phyloP scores from a whole-genome alignment of 2,329 filamentous ascomycete species.

The Botrytis medusae region DNA sequence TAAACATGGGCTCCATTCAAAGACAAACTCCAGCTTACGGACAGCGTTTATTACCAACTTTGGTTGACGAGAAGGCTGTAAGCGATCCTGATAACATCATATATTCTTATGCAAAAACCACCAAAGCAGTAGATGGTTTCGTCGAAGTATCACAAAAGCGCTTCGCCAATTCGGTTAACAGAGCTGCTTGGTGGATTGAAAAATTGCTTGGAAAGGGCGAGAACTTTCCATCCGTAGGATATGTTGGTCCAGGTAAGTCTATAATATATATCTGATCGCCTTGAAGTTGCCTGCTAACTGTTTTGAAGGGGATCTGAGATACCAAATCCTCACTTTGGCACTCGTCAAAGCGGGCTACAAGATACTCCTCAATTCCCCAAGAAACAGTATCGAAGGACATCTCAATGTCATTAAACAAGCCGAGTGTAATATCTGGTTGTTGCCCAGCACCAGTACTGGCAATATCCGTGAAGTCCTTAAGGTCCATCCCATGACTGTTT shows the following conservation, averaged over 20 bases:
- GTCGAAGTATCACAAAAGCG: slow-evolving; percentile 24
- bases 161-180: slow-evolving; percentile 29
- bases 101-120: slow-evolving; percentile 16
- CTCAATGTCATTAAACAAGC: slow-evolving; percentile 19
- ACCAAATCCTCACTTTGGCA: slow-evolving; percentile 18
- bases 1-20: slow-evolving; percentile 13
- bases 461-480: slow-evolving; percentile 13
- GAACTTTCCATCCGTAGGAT: slow-evolving; percentile 21
- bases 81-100: slow-evolving; percentile 8
- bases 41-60: slow-evolving; percentile 13
- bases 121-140: slow-evolving; percentile 22
- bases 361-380: slow-evolving; percentile 15
- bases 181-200: slow-evolving; percentile 27
- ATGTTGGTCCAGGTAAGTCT: slow-evolving; percentile 20
- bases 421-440: slow-evolving; percentile 16
- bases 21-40: slow-evolving; percentile 14
- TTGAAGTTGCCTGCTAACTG: neutral
- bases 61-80: slow-evolving; percentile 16
- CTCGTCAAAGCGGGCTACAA: slow-evolving; percentile 17
- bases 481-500: slow-evolving; percentile 3
- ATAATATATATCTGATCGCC: neutral
- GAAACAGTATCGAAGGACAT: slow-evolving; percentile 18
- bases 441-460: neutral
- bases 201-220: slow-evolving; percentile 29
- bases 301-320: slow-evolving; percentile 17